Evolutionary conservation across 306 rosid genomes (phyloP).

Genomic region (Pterocarpus santalinus): DNA sequence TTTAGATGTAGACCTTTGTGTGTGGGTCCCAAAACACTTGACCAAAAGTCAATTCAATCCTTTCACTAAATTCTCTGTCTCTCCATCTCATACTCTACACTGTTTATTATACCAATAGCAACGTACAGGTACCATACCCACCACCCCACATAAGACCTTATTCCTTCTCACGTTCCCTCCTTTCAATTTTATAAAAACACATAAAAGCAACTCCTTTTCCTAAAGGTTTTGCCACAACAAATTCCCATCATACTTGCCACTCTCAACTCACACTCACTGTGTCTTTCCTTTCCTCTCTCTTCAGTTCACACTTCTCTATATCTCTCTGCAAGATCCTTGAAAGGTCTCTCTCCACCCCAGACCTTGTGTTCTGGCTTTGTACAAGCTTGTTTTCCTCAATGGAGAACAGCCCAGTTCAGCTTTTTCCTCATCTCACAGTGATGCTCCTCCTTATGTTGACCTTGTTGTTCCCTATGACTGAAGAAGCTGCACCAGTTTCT

Average conservation of each 20-base stretch:
- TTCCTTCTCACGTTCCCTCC: slow-evolving; percentile 70
- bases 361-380: slow-evolving; percentile 18
- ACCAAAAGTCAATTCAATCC: slow-evolving; percentile 73
- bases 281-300: slow-evolving; percentile 53
- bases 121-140: slow-evolving; percentile 34
- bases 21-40: slow-evolving; percentile 70
- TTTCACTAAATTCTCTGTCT: slow-evolving; percentile 38
- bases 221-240: slow-evolving; percentile 67
- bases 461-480: slow-evolving; percentile 53
- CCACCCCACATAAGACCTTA: slow-evolving; percentile 38
- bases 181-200: slow-evolving; percentile 55
- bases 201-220: slow-evolving; percentile 63
- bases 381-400: slow-evolving; percentile 66
- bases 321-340: slow-evolving; percentile 42
- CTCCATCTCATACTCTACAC: slow-evolving; percentile 24
- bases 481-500: slow-evolving; percentile 47
- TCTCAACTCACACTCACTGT: slow-evolving; percentile 50
- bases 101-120: slow-evolving; percentile 5
- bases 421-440: slow-evolving; percentile 55
- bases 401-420: slow-evolving; percentile 66
- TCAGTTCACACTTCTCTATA: slow-evolving; percentile 4
- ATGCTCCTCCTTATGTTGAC: slow-evolving; percentile 48
- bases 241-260: slow-evolving; percentile 70
- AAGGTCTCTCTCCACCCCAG: too few species aligned
- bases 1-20: slow-evolving; percentile 61